Conservation (phyloP, 2,329 filamentous ascomycete species). For the Aureobasidium sp. region DNA sequence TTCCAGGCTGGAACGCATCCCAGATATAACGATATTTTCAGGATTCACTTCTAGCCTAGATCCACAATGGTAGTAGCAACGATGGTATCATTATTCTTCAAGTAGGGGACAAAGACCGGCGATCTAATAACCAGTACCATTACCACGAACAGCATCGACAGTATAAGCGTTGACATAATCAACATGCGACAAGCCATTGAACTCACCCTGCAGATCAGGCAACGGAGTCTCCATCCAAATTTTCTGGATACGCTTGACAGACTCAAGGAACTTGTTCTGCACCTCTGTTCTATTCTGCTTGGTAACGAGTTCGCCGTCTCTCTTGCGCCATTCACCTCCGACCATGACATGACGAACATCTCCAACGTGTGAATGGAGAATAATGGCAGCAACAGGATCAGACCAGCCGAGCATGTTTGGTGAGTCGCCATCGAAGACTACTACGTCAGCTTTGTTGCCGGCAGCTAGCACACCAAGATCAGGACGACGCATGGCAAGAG, state of each 20-base stretch:
- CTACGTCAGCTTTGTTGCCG: conserved; percentile 48
- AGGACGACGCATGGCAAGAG: conserved; percentile 42
- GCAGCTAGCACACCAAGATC: conserved; percentile 44
- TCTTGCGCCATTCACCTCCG: conserved; percentile 45
- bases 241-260: background rate
- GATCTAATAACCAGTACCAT: background rate
- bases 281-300: background rate
- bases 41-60: too few species aligned
- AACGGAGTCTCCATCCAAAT: background rate
- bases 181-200: background rate
- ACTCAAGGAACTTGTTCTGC: background rate
- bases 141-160: conserved; percentile 1
- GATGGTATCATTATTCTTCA: too few species aligned
- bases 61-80: too few species aligned
- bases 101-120: background rate
- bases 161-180: background rate
- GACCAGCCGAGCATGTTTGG: conserved; percentile 48
- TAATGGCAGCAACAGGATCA: conserved; percentile 50
- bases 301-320: conserved; percentile 30
- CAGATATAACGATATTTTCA: too few species aligned
- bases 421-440: conserved; percentile 45
- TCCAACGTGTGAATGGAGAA: conserved; percentile 40
- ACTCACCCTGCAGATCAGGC: background rate
- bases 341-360: conserved; percentile 46
- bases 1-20: too few species aligned